A percentile compares a stretch with the other conserved stretches of the same genome.
phyloP scores from a whole-genome alignment of 2,329 filamentous ascomycete genomes.

The Westerdykella sp. region DNA sequence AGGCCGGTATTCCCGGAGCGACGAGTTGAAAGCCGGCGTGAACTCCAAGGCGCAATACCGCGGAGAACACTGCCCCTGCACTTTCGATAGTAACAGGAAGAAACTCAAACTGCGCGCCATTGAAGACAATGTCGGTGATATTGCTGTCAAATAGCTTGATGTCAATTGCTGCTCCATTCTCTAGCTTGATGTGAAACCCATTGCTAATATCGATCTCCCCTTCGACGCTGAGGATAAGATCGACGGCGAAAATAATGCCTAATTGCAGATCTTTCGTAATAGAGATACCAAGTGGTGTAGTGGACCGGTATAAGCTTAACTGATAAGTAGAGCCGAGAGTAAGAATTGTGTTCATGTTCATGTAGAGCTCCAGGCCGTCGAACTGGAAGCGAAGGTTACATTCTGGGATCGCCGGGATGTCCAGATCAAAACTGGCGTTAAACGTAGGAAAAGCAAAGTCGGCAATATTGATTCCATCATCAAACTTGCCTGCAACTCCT shows the following conservation, averaged over 20 bases:
- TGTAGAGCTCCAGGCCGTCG: constrained; percentile 49
- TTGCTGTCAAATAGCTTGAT: constrained; percentile 48
- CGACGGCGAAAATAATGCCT: constrained; percentile 46
- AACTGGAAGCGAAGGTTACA: constrained; percentile 44
- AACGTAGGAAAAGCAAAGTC: constrained; percentile 19
- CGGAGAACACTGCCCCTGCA: constrained; percentile 42
- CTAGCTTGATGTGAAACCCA: constrained; percentile 51
- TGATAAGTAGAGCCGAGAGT: constrained; percentile 42
- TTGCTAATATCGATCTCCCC: constrained; percentile 46
- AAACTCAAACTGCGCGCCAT: constrained; percentile 52
- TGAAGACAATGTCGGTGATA: constrained; percentile 44
- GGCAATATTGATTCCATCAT: constrained; percentile 13
- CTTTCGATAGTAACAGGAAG: constrained; percentile 49
- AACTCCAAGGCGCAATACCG: constrained; percentile 44
- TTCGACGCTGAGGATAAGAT: constrained; percentile 48
- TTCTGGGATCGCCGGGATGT: constrained; percentile 41
- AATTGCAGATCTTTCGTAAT: constrained; percentile 38
- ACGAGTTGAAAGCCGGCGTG: constrained; percentile 36
- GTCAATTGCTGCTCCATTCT: constrained; percentile 46
- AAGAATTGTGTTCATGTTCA: constrained; percentile 43
- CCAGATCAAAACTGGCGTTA: constrained; percentile 30
- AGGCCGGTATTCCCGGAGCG: background rate
- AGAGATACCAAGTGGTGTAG: constrained; percentile 40
- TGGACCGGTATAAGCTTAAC: constrained; percentile 46
- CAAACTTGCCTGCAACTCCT: constrained; percentile 8